A percentile compares a stretch with the other conserved stretches of the same genome.
These are phyloP conservation scores for Epichloe uncinata DNA, from an alignment of 2,329 filamentous ascomycete genomes.

Conservation along the genomic window DNA sequence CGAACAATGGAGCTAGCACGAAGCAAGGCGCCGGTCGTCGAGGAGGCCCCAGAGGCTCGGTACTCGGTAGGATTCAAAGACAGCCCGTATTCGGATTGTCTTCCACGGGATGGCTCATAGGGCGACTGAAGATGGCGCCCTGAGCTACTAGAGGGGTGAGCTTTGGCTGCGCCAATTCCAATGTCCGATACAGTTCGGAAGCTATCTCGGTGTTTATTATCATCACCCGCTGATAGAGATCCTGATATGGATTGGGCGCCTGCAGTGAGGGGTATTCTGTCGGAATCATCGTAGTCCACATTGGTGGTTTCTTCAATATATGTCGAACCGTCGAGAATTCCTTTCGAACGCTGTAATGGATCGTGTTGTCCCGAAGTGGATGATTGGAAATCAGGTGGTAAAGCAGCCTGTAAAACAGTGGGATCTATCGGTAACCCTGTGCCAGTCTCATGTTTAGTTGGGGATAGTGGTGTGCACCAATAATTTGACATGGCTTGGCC, in stretches of 20 bases:
- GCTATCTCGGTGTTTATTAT: constrained; percentile 36
- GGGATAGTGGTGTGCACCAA: constrained; percentile 35
- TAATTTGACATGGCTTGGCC: constrained; percentile 34
- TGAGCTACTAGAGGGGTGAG: constrained; percentile 39
- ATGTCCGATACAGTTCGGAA: constrained; percentile 43
- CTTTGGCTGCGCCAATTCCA: constrained; percentile 39
- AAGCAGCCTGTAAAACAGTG: constrained; percentile 38
- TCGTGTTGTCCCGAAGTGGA: constrained; percentile 11
- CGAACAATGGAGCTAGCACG: constrained; percentile 65
- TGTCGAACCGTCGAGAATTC: constrained; percentile 17
- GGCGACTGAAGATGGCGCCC: constrained; percentile 45
- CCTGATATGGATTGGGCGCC: constrained; percentile 42
- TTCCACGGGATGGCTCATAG: constrained; percentile 25
- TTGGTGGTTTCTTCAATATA: constrained; percentile 21
- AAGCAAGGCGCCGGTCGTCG: constrained; percentile 49
- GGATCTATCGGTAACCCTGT: constrained; percentile 39
- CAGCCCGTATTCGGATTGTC: constrained; percentile 43
- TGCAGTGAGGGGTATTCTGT: constrained; percentile 44
- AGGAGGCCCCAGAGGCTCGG: constrained; percentile 47
- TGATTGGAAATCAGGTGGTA: constrained; percentile 37
- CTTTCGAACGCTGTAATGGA: constrained; percentile 16
- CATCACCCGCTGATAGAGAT: constrained; percentile 26
- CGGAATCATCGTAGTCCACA: constrained; percentile 37
- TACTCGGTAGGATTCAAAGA: constrained; percentile 38
- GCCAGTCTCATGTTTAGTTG: constrained; percentile 22